Conservation (phyloP, 2,329 filamentous ascomycete genomes). For the Sclerotinia subarctica region DNA sequence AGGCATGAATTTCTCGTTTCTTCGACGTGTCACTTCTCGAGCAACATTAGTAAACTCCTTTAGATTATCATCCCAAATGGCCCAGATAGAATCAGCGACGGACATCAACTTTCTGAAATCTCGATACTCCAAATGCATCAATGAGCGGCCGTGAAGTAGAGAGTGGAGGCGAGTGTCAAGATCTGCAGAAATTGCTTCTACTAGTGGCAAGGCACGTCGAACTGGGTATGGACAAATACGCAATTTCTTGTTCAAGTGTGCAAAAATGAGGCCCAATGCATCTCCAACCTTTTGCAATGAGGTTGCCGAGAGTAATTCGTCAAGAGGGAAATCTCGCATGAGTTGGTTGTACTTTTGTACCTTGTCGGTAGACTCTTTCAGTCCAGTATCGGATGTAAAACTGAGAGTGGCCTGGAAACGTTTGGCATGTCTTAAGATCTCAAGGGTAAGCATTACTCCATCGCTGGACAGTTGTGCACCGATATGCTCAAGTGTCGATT, state of each 20-base stretch:
- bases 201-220: slow-evolving; percentile 83
- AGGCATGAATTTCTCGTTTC: slow-evolving; percentile 97
- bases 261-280: slow-evolving; percentile 84
- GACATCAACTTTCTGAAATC: slow-evolving; percentile 87
- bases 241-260: slow-evolving; percentile 95
- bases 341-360: slow-evolving; percentile 99
- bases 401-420: slow-evolving; percentile 97
- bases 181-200: slow-evolving; percentile 93
- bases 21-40: slow-evolving; percentile 85
- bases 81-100: slow-evolving; percentile 80
- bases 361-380: slow-evolving; percentile 93
- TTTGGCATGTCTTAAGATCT: slow-evolving; percentile 94
- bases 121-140: slow-evolving; percentile 88
- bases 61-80: slow-evolving; percentile 89
- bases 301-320: slow-evolving; percentile 89
- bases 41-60: slow-evolving; percentile 98
- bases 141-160: slow-evolving; percentile 76
- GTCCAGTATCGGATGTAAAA: slow-evolving; percentile 90
- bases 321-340: slow-evolving; percentile 96
- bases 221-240: slow-evolving; percentile 96
- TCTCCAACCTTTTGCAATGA: slow-evolving; percentile 86
- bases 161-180: slow-evolving; percentile 83
- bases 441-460: slow-evolving; percentile 85
- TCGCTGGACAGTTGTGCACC: slow-evolving; percentile 84
- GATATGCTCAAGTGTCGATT: slow-evolving; percentile 86